These are phyloP conservation scores for Larix sibirica DNA, from an alignment of 83 land plant species.

Conservation along the genomic window DNA sequence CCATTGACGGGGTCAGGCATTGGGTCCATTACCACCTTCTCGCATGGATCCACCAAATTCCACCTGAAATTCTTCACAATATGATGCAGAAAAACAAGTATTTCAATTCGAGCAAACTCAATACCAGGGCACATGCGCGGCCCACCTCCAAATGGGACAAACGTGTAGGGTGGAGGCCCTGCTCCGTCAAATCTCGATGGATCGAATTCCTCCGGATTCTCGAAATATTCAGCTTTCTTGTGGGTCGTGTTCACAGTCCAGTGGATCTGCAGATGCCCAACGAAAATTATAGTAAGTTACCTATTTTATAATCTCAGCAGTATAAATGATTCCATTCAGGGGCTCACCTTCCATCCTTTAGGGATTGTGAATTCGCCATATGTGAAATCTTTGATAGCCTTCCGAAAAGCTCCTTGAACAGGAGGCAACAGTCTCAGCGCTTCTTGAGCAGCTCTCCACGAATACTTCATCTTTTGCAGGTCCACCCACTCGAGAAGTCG, in stretches of 20 bases:
- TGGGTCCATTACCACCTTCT: slow-evolving; percentile 16
- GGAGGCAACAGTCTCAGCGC: slow-evolving; percentile 42
- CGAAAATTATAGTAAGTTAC: no score
- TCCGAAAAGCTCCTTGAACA: slow-evolving; percentile 45
- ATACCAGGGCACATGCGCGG: not conserved
- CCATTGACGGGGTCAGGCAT: slow-evolving; percentile 20
- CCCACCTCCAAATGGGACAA: slow-evolving; percentile 30
- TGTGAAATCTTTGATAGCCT: slow-evolving; percentile 36
- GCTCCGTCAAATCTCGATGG: slow-evolving; percentile 24
- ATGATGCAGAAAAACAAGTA: slow-evolving; percentile 22
- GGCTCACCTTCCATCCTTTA: not conserved
- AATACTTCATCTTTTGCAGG: slow-evolving; percentile 41
- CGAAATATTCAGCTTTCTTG: slow-evolving; percentile 10
- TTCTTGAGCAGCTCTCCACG: slow-evolving; percentile 53
- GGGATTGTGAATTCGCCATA: slow-evolving; percentile 49
- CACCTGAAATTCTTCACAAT: slow-evolving; percentile 14
- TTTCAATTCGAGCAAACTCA: slow-evolving; percentile 23
- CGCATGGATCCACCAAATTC: slow-evolving; percentile 20
- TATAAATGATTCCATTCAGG: no score
- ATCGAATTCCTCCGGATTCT: slow-evolving; percentile 16
- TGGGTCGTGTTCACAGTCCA: slow-evolving; percentile 19
- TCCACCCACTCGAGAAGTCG: slow-evolving; percentile 35
- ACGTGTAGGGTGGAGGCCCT: slow-evolving; percentile 20
- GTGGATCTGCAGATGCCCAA: not conserved
- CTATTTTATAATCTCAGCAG: no score